Conservation (phyloP, 2,329 filamentous ascomycete genomes). For the Xylaria sp. region DNA sequence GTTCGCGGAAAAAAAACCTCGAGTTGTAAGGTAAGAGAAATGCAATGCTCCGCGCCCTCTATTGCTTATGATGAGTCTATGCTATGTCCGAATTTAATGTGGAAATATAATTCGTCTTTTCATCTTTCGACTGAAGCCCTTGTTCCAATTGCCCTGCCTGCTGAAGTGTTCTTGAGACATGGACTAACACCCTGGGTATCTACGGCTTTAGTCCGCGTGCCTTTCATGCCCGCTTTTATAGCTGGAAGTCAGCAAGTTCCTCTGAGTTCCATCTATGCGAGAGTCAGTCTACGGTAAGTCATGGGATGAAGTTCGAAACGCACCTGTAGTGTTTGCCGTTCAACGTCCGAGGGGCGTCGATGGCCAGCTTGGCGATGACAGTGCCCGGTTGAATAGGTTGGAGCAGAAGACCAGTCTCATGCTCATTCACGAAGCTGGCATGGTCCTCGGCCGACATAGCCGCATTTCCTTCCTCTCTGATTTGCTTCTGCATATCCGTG, state of each 20-base stretch:
- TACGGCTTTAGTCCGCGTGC: conserved; percentile 1
- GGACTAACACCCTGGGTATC: conserved; percentile 15
- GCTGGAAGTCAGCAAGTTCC: conserved; percentile 50
- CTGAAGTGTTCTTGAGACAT: background rate
- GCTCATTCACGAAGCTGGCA: conserved; percentile 61
- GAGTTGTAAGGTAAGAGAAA: conserved; percentile 26
- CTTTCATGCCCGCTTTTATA: background rate
- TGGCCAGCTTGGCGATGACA: conserved; percentile 75
- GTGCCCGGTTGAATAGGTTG: conserved; percentile 77
- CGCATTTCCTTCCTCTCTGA: conserved; percentile 56
- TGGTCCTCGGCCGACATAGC: conserved; percentile 55
- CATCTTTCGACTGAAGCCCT: conserved; percentile 73
- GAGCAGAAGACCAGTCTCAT: conserved; percentile 66
- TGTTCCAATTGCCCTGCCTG: conserved; percentile 26
- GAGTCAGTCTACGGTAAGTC: conserved; percentile 24
- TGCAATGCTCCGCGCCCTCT: conserved; percentile 20
- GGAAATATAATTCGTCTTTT: conserved; percentile 66
- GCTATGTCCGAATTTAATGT: conserved; percentile 70
- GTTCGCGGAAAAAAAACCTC: background rate
- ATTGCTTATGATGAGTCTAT: conserved; percentile 63
- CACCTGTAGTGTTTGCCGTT: conserved; percentile 73
- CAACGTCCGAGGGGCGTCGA: conserved; percentile 59
- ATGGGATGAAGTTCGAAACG: conserved; percentile 28
- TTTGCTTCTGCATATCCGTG: conserved; percentile 82
- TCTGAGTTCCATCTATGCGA: conserved; percentile 45